Conservation (phyloP, 129 eudicot species). For the Flaveria sonorensis region DNA sequence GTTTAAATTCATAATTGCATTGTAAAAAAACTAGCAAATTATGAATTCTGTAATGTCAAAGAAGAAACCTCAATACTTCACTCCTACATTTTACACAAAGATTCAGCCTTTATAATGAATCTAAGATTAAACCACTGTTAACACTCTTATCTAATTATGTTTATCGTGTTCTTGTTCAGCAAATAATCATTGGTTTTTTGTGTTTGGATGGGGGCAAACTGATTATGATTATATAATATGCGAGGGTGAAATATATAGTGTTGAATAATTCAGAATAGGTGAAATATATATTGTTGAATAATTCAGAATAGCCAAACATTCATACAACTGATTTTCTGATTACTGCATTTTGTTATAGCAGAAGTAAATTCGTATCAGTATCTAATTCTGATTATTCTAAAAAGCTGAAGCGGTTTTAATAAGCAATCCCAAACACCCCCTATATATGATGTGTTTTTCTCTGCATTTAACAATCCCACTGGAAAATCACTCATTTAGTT, state of each 20-base stretch:
- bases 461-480: conserved; percentile 1
- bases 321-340: no score
- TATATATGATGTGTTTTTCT: neutral
- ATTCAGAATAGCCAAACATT: no score
- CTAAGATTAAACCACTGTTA: neutral
- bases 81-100: conserved; percentile 4
- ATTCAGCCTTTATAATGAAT: conserved; percentile 4
- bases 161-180: neutral
- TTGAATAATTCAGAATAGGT: neutral
- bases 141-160: neutral
- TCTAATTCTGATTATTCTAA: no score
- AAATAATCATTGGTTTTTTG: neutral
- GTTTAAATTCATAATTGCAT: neutral
- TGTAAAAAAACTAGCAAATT: neutral
- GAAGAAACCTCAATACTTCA: conserved; percentile 5
- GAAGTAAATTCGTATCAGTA: no score
- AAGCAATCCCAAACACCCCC: neutral
- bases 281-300: no score
- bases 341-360: no score
- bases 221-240: neutral
- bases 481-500: neutral
- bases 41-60: neutral
- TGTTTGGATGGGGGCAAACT: neutral
- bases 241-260: no score
- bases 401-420: no score